Evolutionary conservation across 2,329 filamentous ascomycete genomes (phyloP).

Genomic region (Sphaerulina vaccinii): DNA sequence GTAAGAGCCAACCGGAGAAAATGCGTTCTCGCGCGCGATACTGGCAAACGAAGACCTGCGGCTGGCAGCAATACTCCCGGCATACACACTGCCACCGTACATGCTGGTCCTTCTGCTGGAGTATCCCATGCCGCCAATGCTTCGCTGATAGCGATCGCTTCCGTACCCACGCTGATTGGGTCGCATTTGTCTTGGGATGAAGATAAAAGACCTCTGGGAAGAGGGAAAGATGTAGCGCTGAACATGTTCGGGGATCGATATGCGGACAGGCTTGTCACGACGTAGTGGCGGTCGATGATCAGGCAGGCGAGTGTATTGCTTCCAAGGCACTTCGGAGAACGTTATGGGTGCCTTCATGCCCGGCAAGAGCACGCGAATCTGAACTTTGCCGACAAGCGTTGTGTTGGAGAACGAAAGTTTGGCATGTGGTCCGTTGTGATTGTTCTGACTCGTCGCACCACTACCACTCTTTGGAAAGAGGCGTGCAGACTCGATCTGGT

Average conservation of each 20-base stretch:
- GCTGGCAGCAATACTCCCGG: slow-evolving; percentile 83
- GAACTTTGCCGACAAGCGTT: slow-evolving; percentile 77
- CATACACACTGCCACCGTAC: slow-evolving; percentile 77
- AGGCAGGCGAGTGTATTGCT: slow-evolving; percentile 89
- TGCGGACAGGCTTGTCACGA: slow-evolving; percentile 92
- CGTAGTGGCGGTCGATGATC: slow-evolving; percentile 92
- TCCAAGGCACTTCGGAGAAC: slow-evolving; percentile 75
- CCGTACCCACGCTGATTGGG: slow-evolving; percentile 82
- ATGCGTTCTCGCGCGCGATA: slow-evolving; percentile 67
- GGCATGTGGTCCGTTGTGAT: slow-evolving; percentile 19
- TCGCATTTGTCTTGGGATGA: slow-evolving; percentile 89
- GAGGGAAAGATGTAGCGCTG: slow-evolving; percentile 91
- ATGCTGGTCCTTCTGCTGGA: slow-evolving; percentile 78
- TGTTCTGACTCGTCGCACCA: slow-evolving; percentile 7
- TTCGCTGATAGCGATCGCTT: slow-evolving; percentile 67
- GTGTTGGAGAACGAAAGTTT: slow-evolving; percentile 69
- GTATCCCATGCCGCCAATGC: slow-evolving; percentile 65
- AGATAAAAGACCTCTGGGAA: slow-evolving; percentile 89
- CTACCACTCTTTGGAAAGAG: slow-evolving; percentile 25
- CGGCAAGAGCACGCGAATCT: slow-evolving; percentile 77
- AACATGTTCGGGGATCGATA: slow-evolving; percentile 77
- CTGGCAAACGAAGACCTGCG: slow-evolving; percentile 77
- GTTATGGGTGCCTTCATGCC: slow-evolving; percentile 69
- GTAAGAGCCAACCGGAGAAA: slow-evolving; percentile 75
- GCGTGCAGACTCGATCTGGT: slow-evolving; percentile 30